These are phyloP conservation scores for Trichoderma guizhouense DNA, from an alignment of 2,329 filamentous ascomycete genomes.

Conservation along the genomic window DNA sequence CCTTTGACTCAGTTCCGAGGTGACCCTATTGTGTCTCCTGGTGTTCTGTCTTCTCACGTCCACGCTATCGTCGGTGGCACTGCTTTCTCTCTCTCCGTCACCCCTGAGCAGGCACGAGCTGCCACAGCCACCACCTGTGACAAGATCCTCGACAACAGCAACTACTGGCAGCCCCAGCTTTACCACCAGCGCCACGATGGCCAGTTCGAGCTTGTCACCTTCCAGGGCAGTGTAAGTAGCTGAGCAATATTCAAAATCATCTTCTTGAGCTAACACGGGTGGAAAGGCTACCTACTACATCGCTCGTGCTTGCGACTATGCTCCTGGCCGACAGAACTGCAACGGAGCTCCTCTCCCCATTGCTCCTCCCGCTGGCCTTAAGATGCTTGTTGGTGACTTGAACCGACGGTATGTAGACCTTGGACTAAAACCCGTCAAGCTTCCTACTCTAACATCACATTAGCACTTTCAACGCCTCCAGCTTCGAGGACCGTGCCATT, in stretches of 20 bases:
- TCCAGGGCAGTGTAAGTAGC: constrained; percentile 27
- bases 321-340: constrained; percentile 25
- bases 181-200: constrained; percentile 51
- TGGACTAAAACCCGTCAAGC: neutral
- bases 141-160: constrained; percentile 59
- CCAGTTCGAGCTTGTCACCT: constrained; percentile 44
- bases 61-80: constrained; percentile 63
- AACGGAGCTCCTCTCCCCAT: constrained; percentile 33
- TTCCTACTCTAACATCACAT: neutral
- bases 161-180: constrained; percentile 66
- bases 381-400: constrained; percentile 63
- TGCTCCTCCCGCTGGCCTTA: constrained; percentile 60
- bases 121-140: constrained; percentile 64
- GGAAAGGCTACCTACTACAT: constrained; percentile 29
- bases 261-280: neutral
- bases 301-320: constrained; percentile 28
- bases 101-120: constrained; percentile 47
- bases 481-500: constrained; percentile 48
- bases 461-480: constrained; percentile 42
- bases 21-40: constrained; percentile 59
- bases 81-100: constrained; percentile 54
- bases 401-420: constrained; percentile 36
- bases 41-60: constrained; percentile 51
- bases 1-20: constrained; percentile 41
- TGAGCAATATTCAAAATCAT: neutral